Evolutionary conservation across 163 green algal genomes (phyloP), one percentile per base, ranked within the genome.

Genomic region (Smithsoniella earleae): DNA sequence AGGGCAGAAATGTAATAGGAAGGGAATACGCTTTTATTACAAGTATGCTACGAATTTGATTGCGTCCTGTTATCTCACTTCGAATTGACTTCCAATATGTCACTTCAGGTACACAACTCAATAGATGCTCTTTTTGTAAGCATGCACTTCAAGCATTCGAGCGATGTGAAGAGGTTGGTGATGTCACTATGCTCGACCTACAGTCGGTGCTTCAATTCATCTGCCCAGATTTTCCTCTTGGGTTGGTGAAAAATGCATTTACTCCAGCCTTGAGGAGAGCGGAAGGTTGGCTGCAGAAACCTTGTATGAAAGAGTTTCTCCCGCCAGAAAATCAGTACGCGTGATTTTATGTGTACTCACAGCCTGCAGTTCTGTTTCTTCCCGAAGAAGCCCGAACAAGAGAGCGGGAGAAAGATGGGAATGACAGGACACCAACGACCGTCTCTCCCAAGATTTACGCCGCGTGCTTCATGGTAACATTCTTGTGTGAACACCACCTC

Each of bases 211-310:
- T 69, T 22, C 58, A 69, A 34, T 43, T 69, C 10, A 69, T 69
- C 27, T 69, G 58, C 27, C 58, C 58, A 69, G 34, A 69, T 13
- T 69, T 69, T 36, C 58, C 58, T 28, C 58, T 69, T 36, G 58
- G 58, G 5, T 30, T 69, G 25, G 58, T 69, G 16, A 69, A 69
- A 31, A 69, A 69, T 38, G 58, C 58, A 43, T 69, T 69, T 33
- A 69, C 58, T 1, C 58, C 58, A 8, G 58, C 58, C 1, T 33
- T 30, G 0, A 69, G 16, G 18, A 30, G 38, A 5, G 43, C n/a
- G 31, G 8, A 30, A 33, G 58, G 58, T 69, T 38, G 30, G 18
- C 25, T 65, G 20, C 52, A 65, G 13, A 6, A 20, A 20, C 25
- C 20, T 36, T 65, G 25, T 65, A 6, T 20, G 16, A 8, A 36